Percentiles rank a stretch among this genome's conserved stretches.
Conservation (phyloP, 2,329 filamentous ascomycete species). For the Botrytis tulipae region DNA sequence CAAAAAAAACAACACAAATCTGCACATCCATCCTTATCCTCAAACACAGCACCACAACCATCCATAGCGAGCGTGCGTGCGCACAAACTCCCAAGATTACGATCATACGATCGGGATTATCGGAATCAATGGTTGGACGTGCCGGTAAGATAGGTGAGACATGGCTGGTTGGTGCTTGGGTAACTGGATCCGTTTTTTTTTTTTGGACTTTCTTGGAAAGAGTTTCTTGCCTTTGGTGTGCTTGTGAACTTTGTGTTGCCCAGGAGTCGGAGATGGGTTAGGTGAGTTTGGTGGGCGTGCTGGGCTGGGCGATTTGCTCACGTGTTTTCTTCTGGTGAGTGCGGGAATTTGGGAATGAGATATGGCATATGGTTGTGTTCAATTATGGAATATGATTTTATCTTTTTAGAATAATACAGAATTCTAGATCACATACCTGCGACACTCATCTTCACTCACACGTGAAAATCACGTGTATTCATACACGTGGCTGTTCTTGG, state of each 20-base stretch:
- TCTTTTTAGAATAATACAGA: too few species aligned
- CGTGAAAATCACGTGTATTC: too few species aligned
- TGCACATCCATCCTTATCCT: too few species aligned
- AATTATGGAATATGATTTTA: too few species aligned
- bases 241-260: background rate
- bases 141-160: slow-evolving; percentile 5
- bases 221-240: background rate
- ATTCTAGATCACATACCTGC: too few species aligned
- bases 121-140: slow-evolving; percentile 8
- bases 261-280: slow-evolving; percentile 11
- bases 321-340: background rate
- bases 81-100: background rate
- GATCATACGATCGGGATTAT: slow-evolving; percentile 16
- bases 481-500: accelerated
- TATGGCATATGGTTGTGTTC: background rate
- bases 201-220: background rate
- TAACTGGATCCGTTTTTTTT: background rate
- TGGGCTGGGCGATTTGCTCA: background rate
- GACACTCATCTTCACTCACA: accelerated
- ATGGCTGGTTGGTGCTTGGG: background rate
- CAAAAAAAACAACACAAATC: background rate
- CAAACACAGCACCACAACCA: background rate
- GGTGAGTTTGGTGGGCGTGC: background rate
- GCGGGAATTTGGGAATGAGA: background rate
- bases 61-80: too few species aligned